Conservation (phyloP, 139 green algal genomes). For the Chlorella sorokiniana region DNA sequence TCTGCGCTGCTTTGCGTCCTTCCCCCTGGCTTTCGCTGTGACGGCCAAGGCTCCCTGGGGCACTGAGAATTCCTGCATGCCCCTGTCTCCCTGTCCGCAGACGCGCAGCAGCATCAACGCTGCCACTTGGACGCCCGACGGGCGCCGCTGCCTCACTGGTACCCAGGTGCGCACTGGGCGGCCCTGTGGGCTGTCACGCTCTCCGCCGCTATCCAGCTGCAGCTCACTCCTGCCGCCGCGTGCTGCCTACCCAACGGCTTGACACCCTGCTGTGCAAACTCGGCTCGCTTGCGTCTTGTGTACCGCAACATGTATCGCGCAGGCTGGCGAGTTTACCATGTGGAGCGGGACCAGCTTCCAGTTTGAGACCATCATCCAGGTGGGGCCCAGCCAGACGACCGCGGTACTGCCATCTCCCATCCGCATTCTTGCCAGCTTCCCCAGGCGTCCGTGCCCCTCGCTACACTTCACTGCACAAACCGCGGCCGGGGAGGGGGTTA, state of each 20-base stretch:
- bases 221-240: not conserved
- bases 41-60: no score
- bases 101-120: constrained; percentile 73
- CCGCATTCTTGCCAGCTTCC: not conserved
- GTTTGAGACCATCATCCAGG: constrained; percentile 90
- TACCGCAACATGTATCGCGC: constrained; percentile 9
- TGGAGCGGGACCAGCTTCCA: constrained; percentile 87
- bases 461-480: no score
- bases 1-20: no score
- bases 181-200: not conserved
- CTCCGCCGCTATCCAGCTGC: not conserved
- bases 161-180: constrained; percentile 47
- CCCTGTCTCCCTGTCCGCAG: constrained; percentile 4
- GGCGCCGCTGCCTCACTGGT: constrained; percentile 82
- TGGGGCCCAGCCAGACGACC: not conserved
- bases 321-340: constrained; percentile 86
- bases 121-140: constrained; percentile 86
- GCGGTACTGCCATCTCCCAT: not conserved
- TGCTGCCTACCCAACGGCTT: not conserved
- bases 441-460: no score
- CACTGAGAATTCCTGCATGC: no score
- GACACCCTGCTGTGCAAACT: no score
- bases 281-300: not conserved
- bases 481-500: no score
- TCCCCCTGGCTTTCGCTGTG: no score